These are phyloP conservation scores for Candida nanaspora DNA, from an alignment of 805 yeast species.

Conservation along the genomic window DNA sequence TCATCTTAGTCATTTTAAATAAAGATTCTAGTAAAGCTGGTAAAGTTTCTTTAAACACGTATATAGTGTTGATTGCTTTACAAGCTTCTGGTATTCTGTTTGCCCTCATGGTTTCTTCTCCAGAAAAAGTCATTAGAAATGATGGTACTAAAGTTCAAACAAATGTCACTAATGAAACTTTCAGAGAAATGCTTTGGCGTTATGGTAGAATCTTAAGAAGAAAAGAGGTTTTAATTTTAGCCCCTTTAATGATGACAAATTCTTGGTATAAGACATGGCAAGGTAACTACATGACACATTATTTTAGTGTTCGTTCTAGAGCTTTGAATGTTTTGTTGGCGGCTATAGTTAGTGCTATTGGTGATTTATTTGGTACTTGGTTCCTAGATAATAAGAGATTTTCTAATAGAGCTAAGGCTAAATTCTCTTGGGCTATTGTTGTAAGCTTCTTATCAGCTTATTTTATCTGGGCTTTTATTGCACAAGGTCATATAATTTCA, in stretches of 20 bases:
- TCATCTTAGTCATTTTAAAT: constrained; percentile 12
- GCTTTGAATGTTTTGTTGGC: constrained; percentile 2
- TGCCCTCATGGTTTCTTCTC: constrained; percentile 13
- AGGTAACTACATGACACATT: constrained; percentile 1
- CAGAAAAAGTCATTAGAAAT: constrained; percentile 18
- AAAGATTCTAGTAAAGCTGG: constrained; percentile 8
- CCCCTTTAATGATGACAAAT: constrained; percentile 2
- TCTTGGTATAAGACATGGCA: constrained; percentile 2
- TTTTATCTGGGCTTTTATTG: constrained; percentile 5
- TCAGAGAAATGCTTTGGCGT: background rate
- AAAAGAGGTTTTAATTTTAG: constrained; percentile 3
- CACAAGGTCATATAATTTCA: background rate
- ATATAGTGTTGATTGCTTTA: constrained; percentile 14
- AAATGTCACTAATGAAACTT: background rate
- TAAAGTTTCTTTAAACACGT: constrained; percentile 14
- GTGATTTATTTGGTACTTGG: constrained; percentile 1
- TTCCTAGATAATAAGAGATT: constrained; percentile 4
- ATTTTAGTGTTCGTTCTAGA: constrained; percentile 3
- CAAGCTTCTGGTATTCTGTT: constrained; percentile 17
- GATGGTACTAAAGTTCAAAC: constrained; percentile 16
- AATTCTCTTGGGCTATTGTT: constrained; percentile 3
- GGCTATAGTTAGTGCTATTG: constrained; percentile 2
- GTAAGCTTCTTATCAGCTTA: constrained; percentile 3
- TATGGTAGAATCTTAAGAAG: constrained; percentile 1
- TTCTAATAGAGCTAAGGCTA: constrained; percentile 3